Conservation (phyloP, 371 early-diverging fungal genomes). For the Fennellomyces sp. region DNA sequence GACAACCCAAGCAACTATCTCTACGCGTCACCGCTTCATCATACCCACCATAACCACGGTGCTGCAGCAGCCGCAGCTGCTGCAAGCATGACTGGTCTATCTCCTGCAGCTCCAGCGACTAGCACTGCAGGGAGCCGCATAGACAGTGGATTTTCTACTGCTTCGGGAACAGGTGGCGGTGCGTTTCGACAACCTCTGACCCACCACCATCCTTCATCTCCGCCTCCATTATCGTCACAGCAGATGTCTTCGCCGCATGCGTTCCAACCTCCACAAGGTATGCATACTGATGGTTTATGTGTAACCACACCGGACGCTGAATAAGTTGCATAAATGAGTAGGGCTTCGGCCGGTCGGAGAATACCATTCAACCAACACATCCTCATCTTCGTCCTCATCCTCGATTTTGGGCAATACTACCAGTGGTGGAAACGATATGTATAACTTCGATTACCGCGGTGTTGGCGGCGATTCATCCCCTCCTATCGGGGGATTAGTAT, state of each 20-base stretch:
- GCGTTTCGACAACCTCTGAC: slow-evolving; percentile 6
- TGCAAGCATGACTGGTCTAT: slow-evolving; percentile 9
- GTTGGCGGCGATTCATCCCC: neutral
- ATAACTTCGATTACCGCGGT: slow-evolving; percentile 12
- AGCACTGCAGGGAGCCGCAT: slow-evolving; percentile 14
- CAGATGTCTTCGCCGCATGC: neutral
- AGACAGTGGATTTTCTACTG: slow-evolving; percentile 13
- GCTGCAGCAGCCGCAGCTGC: slow-evolving; percentile 11
- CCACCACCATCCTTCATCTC: slow-evolving; percentile 10
- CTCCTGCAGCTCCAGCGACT: slow-evolving; percentile 8
- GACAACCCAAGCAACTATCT: slow-evolving; percentile 65
- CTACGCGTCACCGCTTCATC: slow-evolving; percentile 28
- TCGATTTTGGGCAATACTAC: neutral
- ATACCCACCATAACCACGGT: slow-evolving; percentile 7
- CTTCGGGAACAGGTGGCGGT: slow-evolving; percentile 1
- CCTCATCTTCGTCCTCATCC: neutral
- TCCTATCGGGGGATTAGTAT: neutral
- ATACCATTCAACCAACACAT: slow-evolving; percentile 2
- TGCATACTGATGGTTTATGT: neutral
- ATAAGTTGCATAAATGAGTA: neutral
- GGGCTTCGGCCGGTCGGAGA: slow-evolving; percentile 10
- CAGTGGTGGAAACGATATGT: neutral
- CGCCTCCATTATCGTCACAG: slow-evolving; percentile 1
- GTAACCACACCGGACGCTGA: neutral
- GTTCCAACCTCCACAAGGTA: slow-evolving; percentile 6